Base-by-base conservation (phyloP, 2,329 filamentous ascomycete genomes). In the Cordyceps javanica region DNA sequence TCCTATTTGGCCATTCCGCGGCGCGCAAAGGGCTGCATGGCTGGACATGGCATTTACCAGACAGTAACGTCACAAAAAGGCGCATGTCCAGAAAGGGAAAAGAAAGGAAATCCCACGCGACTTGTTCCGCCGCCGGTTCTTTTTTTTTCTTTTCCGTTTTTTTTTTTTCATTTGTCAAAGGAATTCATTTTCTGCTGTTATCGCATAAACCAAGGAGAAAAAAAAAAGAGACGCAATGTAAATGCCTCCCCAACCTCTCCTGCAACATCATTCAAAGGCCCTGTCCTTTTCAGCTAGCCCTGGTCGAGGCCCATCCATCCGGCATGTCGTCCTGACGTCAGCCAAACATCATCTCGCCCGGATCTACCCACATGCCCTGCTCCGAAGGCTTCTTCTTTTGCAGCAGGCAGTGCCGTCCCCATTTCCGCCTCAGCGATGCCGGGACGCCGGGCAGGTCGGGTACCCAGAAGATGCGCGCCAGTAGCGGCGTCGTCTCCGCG, bases 331-430 rank as follows among this genome's bases (percentile, higher is more conserved):
- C 34, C 54, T 57, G 54, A 57, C 54, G 54, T 57, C 48, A 59
- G 38, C 58, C 52, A 55, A 59, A 56, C 58, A 59, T 59, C 58
- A 59, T 59, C 53, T 59, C 58, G n/a, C 58, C 58, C 3, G 58
- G 58, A 45, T 59, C 58, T 41, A 59, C 48, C 58, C 58, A 59
- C 58, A 59, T 59, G 39, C 58, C 58, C 23, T 52, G 53, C 10
- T 50, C 53, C 54, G 54, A 50, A 2, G 44, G 61, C 59, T 63
- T 68, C 66, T 76, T 83, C 62, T 83, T 82, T 66, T 82, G 82
- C 62, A 97, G 73, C 54, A 99, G 77, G 70, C 94, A 99, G 71
- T 97, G 95, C 55, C 85, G 79, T 19, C 91, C 94, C 91, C 92
- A 97, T 71, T 84, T 86, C 58, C 93, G 83, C 64, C 80, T 83